phyloP scores from a whole-genome alignment of 1,284 basidiomycete species.

The Golubevia pallescens region DNA sequence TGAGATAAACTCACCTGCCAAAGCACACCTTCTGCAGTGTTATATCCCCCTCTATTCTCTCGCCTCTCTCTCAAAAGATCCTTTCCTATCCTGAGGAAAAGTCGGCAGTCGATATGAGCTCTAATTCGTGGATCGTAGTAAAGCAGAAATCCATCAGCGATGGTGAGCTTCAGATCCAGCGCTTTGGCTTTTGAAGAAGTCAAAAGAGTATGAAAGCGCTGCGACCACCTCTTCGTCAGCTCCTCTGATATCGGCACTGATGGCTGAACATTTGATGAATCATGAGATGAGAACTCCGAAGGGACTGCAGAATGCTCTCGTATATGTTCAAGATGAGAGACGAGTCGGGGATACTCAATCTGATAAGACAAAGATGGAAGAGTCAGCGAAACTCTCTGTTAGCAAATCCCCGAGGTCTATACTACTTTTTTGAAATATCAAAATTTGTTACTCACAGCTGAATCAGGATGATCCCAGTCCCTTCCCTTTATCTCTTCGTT shows the following conservation, averaged over 20 bases:
- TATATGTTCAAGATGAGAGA: slow-evolving; percentile 31
- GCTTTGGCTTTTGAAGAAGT: background rate
- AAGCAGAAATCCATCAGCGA: slow-evolving; percentile 55
- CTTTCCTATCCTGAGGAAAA: slow-evolving; percentile 42
- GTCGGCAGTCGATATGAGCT: slow-evolving; percentile 34
- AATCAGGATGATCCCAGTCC: slow-evolving; percentile 58
- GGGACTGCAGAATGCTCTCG: slow-evolving; percentile 31
- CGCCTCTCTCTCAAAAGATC: slow-evolving; percentile 30
- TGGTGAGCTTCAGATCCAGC: slow-evolving; percentile 14
- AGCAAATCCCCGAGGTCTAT: too few species aligned
- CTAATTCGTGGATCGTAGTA: slow-evolving; percentile 44
- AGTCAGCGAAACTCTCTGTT: too few species aligned
- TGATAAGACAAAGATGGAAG: too few species aligned
- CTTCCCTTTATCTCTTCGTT: slow-evolving; percentile 36
- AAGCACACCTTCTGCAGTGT: slow-evolving; percentile 37
- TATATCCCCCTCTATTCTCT: slow-evolving; percentile 10
- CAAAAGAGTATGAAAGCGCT: background rate
- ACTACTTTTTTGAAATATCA: background rate
- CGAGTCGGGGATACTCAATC: slow-evolving; percentile 53
- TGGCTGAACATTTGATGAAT: slow-evolving; percentile 47
- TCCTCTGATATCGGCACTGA: slow-evolving; percentile 24
- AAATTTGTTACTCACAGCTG: slow-evolving; percentile 40
- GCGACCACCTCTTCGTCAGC: slow-evolving; percentile 1
- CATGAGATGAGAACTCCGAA: slow-evolving; percentile 34
- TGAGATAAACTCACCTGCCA: slow-evolving; percentile 10